These are phyloP conservation scores for Fusarium nygamai DNA, from an alignment of 2,329 filamentous ascomycete species.

Conservation along the genomic window DNA sequence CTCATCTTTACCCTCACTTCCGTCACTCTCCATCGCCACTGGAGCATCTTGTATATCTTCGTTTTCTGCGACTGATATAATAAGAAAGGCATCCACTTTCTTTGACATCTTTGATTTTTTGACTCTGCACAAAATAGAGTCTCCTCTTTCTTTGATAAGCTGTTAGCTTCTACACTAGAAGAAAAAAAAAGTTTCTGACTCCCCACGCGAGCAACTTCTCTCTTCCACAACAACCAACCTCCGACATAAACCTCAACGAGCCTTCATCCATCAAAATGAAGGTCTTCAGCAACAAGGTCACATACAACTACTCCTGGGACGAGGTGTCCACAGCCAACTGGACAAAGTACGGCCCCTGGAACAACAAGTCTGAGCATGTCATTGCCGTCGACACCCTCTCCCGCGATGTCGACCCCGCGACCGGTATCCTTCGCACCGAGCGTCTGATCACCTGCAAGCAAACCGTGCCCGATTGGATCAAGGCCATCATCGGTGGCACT, in stretches of 20 bases:
- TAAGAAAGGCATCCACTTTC: slow-evolving; percentile 5
- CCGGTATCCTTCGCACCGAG: slow-evolving; percentile 70
- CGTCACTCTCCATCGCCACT: slow-evolving; percentile 30
- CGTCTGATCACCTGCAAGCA: slow-evolving; percentile 71
- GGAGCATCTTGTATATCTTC: slow-evolving; percentile 25
- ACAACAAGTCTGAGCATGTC: slow-evolving; percentile 97
- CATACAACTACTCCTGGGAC: slow-evolving; percentile 98
- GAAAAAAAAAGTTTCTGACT: slow-evolving; percentile 38
- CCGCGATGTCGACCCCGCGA: slow-evolving; percentile 67
- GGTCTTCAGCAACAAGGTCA: slow-evolving; percentile 89
- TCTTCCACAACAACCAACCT: slow-evolving; percentile 9
- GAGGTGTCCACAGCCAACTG: slow-evolving; percentile 98
- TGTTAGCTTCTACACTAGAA: background rate
- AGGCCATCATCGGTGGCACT: slow-evolving; percentile 76
- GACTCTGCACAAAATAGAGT: slow-evolving; percentile 3
- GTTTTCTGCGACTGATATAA: slow-evolving; percentile 31
- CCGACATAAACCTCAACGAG: background rate
- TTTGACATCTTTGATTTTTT: background rate
- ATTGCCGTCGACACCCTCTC: slow-evolving; percentile 93
- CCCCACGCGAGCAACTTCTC: slow-evolving; percentile 18
- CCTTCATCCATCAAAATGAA: slow-evolving; percentile 72
- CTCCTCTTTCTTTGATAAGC: slow-evolving; percentile 4
- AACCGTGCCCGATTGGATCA: slow-evolving; percentile 80
- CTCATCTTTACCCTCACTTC: slow-evolving; percentile 33
- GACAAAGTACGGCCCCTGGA: slow-evolving; percentile 99